Evolutionary conservation across 2,329 filamentous ascomycete genomes (phyloP).

Genomic region (Curvularia eragrostidis): DNA sequence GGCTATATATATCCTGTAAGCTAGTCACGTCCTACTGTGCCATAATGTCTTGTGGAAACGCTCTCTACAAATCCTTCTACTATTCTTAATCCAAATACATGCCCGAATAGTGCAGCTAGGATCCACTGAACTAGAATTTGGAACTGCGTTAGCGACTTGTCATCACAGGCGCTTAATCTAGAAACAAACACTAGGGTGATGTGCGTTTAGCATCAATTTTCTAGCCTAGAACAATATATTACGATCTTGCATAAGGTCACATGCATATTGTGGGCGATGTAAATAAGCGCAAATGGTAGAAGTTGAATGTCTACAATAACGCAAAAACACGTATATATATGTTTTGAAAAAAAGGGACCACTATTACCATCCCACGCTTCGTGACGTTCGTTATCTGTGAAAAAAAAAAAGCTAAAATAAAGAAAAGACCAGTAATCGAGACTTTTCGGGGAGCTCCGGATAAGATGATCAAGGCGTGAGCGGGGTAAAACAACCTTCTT

Average conservation of each 20-base stretch:
- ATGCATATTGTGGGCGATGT: background rate
- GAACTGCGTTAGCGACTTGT: background rate
- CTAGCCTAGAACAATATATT: background rate
- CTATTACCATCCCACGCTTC: constrained; percentile 30
- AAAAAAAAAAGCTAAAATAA: background rate
- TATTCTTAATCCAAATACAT: background rate
- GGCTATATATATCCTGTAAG: too few species aligned
- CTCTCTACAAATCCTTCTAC: background rate
- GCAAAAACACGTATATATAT: background rate
- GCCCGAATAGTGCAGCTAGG: background rate
- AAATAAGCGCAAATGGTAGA: background rate
- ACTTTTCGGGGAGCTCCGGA: constrained; percentile 9
- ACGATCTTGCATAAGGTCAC: background rate
- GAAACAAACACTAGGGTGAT: background rate
- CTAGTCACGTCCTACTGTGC: too few species aligned
- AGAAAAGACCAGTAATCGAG: background rate
- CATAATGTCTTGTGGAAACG: too few species aligned
- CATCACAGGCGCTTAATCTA: background rate
- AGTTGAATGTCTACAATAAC: background rate
- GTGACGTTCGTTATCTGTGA: constrained; percentile 28
- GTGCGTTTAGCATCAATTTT: background rate
- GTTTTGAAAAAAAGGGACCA: background rate
- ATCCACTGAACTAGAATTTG: background rate
- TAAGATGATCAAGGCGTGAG: background rate
- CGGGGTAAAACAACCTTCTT: background rate